These are phyloP conservation scores for Rubus idaeus DNA, from an alignment of 306 rosid genomes.

Conservation along the genomic window DNA sequence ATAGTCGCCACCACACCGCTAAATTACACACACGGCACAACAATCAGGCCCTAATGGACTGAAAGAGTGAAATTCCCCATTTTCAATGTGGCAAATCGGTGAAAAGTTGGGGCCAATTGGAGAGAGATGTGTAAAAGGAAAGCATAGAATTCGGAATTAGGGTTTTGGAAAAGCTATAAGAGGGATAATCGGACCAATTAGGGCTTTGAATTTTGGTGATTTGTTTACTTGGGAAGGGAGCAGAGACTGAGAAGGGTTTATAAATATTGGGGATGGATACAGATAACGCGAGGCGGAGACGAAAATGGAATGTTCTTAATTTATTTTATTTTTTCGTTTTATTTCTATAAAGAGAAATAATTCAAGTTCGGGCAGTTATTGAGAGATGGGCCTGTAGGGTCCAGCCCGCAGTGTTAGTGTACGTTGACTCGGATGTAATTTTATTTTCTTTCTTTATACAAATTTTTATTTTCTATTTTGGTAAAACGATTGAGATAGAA, in stretches of 20 bases:
- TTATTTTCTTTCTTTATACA: background rate
- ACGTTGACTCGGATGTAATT: background rate
- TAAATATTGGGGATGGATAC: background rate
- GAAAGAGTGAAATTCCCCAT: background rate
- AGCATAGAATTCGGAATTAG: background rate
- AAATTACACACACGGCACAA: background rate
- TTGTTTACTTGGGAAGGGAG: background rate
- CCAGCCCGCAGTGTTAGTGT: background rate
- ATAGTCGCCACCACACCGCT: conserved; percentile 21
- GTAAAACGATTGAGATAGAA: background rate
- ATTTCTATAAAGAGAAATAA: background rate
- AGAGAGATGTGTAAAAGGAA: conserved; percentile 13
- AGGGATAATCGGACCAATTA: background rate
- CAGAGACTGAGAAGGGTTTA: conserved; percentile 6
- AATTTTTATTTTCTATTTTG: background rate
- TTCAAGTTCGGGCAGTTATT: conserved; percentile 13
- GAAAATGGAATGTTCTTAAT: background rate
- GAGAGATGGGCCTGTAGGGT: conserved; percentile 8
- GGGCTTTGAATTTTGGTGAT: background rate
- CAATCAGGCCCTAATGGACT: background rate
- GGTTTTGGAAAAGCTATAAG: background rate
- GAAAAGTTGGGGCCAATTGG: conserved; percentile 5
- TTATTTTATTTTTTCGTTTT: too few relatives aligned
- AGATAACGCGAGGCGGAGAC: conserved; percentile 7
- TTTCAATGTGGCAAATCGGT: too few relatives aligned